Conservation (phyloP, 768 basidiomycete species). For the Psilocybe cubensis region DNA sequence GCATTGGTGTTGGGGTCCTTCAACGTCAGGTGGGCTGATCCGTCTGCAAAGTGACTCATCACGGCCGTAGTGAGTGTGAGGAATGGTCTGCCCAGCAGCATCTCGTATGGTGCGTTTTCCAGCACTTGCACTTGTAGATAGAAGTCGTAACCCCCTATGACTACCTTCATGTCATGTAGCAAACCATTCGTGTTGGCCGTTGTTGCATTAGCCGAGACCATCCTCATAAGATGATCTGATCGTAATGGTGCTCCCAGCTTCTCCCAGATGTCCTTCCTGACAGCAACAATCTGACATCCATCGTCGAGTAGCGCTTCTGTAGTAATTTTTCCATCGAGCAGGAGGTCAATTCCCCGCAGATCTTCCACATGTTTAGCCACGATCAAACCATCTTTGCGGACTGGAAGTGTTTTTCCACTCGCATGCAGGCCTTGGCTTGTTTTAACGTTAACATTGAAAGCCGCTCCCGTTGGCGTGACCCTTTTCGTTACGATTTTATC, state of each 20-base stretch:
- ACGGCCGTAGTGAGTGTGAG: conserved; percentile 2
- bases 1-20: not conserved
- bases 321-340: not conserved
- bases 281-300: not conserved
- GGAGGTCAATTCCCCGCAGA: not conserved
- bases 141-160: conserved; percentile 13
- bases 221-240: conserved; percentile 1
- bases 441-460: not conserved
- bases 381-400: not conserved
- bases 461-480: not conserved
- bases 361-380: not conserved
- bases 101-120: conserved; percentile 19
- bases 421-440: too few relatives aligned
- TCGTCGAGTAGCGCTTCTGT: not conserved
- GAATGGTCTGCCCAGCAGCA: conserved; percentile 20
- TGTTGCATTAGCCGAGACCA: too few relatives aligned
- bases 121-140: conserved; percentile 23
- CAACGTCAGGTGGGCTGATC: not conserved
- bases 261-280: not conserved
- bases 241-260: not conserved
- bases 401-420: too few relatives aligned
- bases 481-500: not conserved
- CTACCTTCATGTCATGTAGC: conserved; percentile 10
- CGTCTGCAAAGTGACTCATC: not conserved
- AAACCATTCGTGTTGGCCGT: conserved; percentile 11